Conservation (phyloP, 73 alveolate species). For the Blepharisma stoltei region DNA sequence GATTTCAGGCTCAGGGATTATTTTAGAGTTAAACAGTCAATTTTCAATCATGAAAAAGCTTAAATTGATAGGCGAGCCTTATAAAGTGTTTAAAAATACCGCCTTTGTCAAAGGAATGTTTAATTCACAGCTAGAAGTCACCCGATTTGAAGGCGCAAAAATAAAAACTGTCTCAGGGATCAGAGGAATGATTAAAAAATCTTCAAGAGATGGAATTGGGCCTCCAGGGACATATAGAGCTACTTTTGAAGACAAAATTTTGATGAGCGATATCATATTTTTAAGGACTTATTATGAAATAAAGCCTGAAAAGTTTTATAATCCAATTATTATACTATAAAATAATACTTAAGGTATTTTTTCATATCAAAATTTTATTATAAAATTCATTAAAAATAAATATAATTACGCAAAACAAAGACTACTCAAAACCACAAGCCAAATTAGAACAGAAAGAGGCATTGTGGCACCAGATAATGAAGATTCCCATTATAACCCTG, state of each 20-base stretch:
- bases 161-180: conserved; percentile 98
- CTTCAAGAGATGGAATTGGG: conserved; percentile 70
- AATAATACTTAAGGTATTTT: too few species aligned
- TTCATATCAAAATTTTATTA: not conserved
- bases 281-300: conserved; percentile 96
- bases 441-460: conserved; percentile 82
- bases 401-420: conserved; percentile 57
- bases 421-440: conserved; percentile 88
- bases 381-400: too few species aligned
- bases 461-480: conserved; percentile 68
- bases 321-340: conserved; percentile 88
- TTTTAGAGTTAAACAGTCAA: conserved; percentile 87
- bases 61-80: conserved; percentile 96
- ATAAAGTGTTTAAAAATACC: conserved; percentile 94
- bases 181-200: conserved; percentile 98
- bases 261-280: conserved; percentile 97
- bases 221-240: conserved; percentile 98
- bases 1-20: conserved; percentile 60
- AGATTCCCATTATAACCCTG: conserved; percentile 84
- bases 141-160: conserved; percentile 95
- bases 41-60: conserved; percentile 96
- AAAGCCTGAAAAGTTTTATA: conserved; percentile 86
- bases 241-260: conserved; percentile 97
- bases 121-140: conserved; percentile 84
- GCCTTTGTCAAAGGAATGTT: conserved; percentile 99